A percentile compares a stretch with the other conserved stretches of the same genome.
Conservation (phyloP, 345 rosid species). For the Pelargonium nanum region DNA sequence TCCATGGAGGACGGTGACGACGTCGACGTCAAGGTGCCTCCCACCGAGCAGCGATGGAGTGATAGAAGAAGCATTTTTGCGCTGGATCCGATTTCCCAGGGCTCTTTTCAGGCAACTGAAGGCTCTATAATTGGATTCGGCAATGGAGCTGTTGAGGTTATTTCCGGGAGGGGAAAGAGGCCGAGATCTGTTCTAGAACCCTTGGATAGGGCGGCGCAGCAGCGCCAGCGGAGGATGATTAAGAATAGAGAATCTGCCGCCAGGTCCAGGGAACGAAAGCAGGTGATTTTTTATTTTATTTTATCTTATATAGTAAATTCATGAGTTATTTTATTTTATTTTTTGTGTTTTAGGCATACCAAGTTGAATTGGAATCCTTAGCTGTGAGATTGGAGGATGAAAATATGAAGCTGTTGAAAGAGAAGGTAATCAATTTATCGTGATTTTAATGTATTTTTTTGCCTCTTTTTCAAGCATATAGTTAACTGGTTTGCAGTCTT, state of each 20-base stretch:
- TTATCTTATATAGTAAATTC: neutral
- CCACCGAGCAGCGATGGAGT: slow-evolving; percentile 30
- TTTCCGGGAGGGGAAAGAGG: slow-evolving; percentile 61
- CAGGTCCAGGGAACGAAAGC: slow-evolving; percentile 89
- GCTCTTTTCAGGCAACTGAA: slow-evolving; percentile 47
- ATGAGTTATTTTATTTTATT: neutral
- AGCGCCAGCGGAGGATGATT: slow-evolving; percentile 94
- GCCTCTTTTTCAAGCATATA: no score
- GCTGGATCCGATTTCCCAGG: slow-evolving; percentile 33
- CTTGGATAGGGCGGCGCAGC: slow-evolving; percentile 75
- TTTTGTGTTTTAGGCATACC: slow-evolving; percentile 54
- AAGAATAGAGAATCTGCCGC: slow-evolving; percentile 98
- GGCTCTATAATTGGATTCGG: slow-evolving; percentile 45
- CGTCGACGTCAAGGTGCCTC: slow-evolving; percentile 25
- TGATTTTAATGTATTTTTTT: no score
- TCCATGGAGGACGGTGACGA: slow-evolving; percentile 26
- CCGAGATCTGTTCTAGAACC: slow-evolving; percentile 59
- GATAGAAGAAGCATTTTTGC: slow-evolving; percentile 41
- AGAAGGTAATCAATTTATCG: slow-evolving; percentile 34
- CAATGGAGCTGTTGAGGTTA: slow-evolving; percentile 27
- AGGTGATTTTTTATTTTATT: slow-evolving; percentile 25
- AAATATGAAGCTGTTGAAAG: slow-evolving; percentile 58
- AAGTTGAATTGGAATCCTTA: slow-evolving; percentile 69
- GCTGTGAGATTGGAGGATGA: slow-evolving; percentile 69
- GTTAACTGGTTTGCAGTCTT: no score